Base-by-base conservation (phyloP, 2,329 filamentous ascomycete species). In the Diaporthe batatas region DNA sequence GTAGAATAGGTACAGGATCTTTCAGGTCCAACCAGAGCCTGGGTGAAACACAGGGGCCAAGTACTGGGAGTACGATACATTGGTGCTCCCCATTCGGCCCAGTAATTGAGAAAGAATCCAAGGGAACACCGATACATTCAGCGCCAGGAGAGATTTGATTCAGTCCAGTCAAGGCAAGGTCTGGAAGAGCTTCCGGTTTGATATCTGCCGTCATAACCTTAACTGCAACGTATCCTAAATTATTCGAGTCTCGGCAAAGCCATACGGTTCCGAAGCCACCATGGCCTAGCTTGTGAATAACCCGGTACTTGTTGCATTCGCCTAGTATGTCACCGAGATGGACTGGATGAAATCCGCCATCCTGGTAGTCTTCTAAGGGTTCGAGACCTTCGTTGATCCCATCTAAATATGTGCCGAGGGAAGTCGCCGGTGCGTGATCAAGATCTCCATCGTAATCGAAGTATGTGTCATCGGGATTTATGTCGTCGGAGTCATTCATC, bases 231-330 rank as follows among this genome's bases (percentile, higher is more conserved):
- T 59, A 59, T 25, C 34, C 34, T 6, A 6, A 34, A 25, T 29
- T 34, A 6, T 42, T n/a, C 4, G 4, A 42, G 3, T 59, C 57
- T 5, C 36, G 57, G 34, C 57, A 59, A 36, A 59, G 36, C 57
- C 57, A 59, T 3, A 59, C 36, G 14, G 34, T 59, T 1, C 12
- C 57, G 14, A 39, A 59, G 14, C 57, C 34, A 2, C 57, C 57
- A 29, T 59, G 57, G 2, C 57, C 57, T 42, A 59, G 57, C 23
- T 59, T 59, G 36, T 59, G 57, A 29, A 59, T 59, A 3, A 59
- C 57, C 3, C 57, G 36, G 57, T 59, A 42, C 36, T 12, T 14
- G n/a, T 8, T 6, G 6, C n/a, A 42, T 29, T 34, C 6, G 6
- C 57, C 32, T 2, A 59, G 57, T 16, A 34, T 42, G n/a, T 59